A percentile compares a stretch with the other conserved stretches of the same genome.
Evolutionary conservation across 805 yeast species (phyloP).

Genomic region (Saccharomycopsis sp.): DNA sequence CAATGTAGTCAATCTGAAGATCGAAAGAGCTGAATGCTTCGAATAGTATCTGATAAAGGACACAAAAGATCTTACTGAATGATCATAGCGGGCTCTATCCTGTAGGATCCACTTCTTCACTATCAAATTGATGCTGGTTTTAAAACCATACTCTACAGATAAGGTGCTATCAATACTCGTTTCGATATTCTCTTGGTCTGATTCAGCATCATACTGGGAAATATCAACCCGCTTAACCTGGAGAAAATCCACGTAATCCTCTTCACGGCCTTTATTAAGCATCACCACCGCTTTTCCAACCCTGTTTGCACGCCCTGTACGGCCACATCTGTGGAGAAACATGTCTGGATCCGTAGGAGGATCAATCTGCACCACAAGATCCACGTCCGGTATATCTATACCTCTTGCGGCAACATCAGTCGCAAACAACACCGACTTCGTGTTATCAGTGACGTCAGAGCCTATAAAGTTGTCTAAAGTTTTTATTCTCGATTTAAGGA

Average conservation of each 20-base stretch:
- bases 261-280: constrained; percentile 69
- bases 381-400: constrained; percentile 91
- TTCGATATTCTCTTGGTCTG: constrained; percentile 19
- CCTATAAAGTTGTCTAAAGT: constrained; percentile 55
- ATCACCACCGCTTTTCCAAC: constrained; percentile 74
- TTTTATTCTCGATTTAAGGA: constrained; percentile 70
- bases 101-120: constrained; percentile 51
- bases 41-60: constrained; percentile 78
- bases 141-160: constrained; percentile 23
- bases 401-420: constrained; percentile 99
- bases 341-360: constrained; percentile 92
- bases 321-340: constrained; percentile 89
- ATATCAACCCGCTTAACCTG: constrained; percentile 59
- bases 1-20: constrained; percentile 65
- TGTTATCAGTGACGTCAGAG: constrained; percentile 21
- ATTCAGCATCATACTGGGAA: constrained; percentile 30
- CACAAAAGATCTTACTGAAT: constrained; percentile 72
- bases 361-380: constrained; percentile 86
- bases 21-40: constrained; percentile 83
- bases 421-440: constrained; percentile 65
- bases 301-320: constrained; percentile 90
- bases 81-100: constrained; percentile 79
- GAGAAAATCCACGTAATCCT: constrained; percentile 75
- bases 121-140: constrained; percentile 12
- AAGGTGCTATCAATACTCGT: constrained; percentile 27